Evolutionary conservation across 805 yeast species (phyloP).

Genomic region (Saturnispora kantuleensis): DNA sequence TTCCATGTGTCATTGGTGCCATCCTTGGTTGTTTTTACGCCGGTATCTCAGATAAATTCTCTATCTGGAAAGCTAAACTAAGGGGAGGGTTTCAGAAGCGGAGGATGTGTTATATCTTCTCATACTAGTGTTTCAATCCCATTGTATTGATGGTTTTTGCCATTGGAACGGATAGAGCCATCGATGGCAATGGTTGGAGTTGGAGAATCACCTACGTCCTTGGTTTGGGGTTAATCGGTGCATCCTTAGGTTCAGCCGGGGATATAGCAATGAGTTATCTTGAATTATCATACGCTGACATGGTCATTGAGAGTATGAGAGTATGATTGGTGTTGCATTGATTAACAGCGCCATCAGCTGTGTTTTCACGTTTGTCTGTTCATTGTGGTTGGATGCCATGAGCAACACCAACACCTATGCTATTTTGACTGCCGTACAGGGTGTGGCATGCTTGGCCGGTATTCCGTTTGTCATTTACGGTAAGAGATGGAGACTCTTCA

Average conservation of each 20-base stretch:
- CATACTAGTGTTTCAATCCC: slow-evolving; percentile 49
- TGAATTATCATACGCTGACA: slow-evolving; percentile 60
- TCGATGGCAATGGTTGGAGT: slow-evolving; percentile 23
- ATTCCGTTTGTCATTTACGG: slow-evolving; percentile 42
- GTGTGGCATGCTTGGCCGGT: slow-evolving; percentile 40
- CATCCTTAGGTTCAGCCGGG: slow-evolving; percentile 41
- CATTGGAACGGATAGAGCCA: slow-evolving; percentile 46
- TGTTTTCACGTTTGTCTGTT: slow-evolving; percentile 56
- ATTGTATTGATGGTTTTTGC: slow-evolving; percentile 54
- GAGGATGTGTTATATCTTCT: slow-evolving; percentile 54
- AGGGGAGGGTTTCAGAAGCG: slow-evolving; percentile 57
- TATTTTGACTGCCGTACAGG: slow-evolving; percentile 50
- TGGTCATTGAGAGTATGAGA: slow-evolving; percentile 61
- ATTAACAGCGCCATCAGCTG: slow-evolving; percentile 61
- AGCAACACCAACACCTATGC: slow-evolving; percentile 53
- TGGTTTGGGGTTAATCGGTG: slow-evolving; percentile 56
- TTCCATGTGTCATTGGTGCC: slow-evolving; percentile 61
- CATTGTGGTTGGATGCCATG: slow-evolving; percentile 46
- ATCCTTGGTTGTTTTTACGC: slow-evolving; percentile 57
- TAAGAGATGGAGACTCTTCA: slow-evolving; percentile 45
- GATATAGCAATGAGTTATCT: slow-evolving; percentile 59
- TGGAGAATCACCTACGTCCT: slow-evolving; percentile 45
- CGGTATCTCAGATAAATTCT: slow-evolving; percentile 54
- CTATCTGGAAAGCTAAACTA: slow-evolving; percentile 49
- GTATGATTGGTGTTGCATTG: slow-evolving; percentile 59